phyloP scores from a whole-genome alignment of 441 rosid genomes.

The Caryocar brasiliense region DNA sequence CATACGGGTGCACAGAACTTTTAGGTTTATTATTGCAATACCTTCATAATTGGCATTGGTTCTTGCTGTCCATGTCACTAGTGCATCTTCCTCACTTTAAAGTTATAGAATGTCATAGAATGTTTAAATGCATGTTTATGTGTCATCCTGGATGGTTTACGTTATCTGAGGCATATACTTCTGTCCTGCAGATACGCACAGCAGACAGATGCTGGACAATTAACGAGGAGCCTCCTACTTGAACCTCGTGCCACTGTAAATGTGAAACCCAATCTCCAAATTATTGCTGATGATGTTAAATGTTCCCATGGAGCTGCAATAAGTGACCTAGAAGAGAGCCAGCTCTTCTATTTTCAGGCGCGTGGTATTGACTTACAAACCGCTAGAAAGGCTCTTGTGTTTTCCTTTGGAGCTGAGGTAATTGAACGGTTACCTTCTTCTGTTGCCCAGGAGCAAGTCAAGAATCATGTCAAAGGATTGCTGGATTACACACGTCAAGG shows the following conservation, averaged over 20 bases:
- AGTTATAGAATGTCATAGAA: not conserved
- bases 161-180: not conserved
- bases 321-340: constrained; percentile 81
- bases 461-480: constrained; percentile 46
- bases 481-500: constrained; percentile 27
- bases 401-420: constrained; percentile 78
- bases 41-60: too few relatives aligned
- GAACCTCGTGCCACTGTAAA: constrained; percentile 78
- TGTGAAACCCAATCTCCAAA: constrained; percentile 88
- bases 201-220: constrained; percentile 78
- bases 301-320: constrained; percentile 96
- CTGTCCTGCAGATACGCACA: constrained; percentile 56
- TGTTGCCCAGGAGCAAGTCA: constrained; percentile 34
- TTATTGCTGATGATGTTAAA: constrained; percentile 75
- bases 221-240: constrained; percentile 71
- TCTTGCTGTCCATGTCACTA: too few relatives aligned
- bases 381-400: constrained; percentile 69
- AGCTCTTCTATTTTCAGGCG: constrained; percentile 78
- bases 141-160: not conserved
- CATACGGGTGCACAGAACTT: too few relatives aligned
- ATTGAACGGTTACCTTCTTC: constrained; percentile 42
- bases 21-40: too few relatives aligned
- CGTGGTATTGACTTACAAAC: constrained; percentile 66
- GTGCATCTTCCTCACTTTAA: not conserved
- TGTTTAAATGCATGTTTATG: not conserved